phyloP scores from a whole-genome alignment of 2,329 filamentous ascomycete genomes.

The Ceratocystis huliohia region DNA sequence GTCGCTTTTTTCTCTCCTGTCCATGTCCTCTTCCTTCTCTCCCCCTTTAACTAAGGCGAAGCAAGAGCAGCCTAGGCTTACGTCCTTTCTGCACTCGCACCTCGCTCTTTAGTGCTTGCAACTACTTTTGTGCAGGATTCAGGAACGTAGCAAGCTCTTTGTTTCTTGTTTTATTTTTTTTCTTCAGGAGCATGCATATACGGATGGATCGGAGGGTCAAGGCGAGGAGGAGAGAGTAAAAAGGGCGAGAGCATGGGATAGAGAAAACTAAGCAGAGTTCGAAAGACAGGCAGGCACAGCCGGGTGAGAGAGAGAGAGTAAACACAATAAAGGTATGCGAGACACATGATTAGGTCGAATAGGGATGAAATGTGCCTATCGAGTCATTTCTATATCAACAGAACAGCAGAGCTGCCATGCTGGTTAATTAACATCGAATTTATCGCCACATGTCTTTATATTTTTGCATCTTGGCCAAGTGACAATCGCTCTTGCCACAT shows the following conservation, averaged over 20 bases:
- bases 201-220: neutral
- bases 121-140: neutral
- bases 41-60: neutral
- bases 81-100: neutral
- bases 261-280: neutral
- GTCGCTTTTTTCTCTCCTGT: too few relatives aligned
- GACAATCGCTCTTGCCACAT: conserved; percentile 1
- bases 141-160: neutral
- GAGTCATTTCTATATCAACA: too few relatives aligned
- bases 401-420: neutral
- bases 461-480: neutral
- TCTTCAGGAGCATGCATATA: conserved; percentile 9
- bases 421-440: neutral
- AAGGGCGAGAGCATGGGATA: neutral
- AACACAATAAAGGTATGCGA: too few relatives aligned
- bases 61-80: neutral
- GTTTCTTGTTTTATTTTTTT: neutral
- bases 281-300: neutral
- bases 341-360: too few relatives aligned
- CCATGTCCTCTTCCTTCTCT: neutral
- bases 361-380: too few relatives aligned
- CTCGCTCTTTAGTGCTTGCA: conserved; percentile 2
- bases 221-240: neutral
- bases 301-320: too few relatives aligned
- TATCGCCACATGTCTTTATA: neutral